phyloP scores from a whole-genome alignment of 108 stramenopile species.

The Schizochytrium sp. region DNA sequence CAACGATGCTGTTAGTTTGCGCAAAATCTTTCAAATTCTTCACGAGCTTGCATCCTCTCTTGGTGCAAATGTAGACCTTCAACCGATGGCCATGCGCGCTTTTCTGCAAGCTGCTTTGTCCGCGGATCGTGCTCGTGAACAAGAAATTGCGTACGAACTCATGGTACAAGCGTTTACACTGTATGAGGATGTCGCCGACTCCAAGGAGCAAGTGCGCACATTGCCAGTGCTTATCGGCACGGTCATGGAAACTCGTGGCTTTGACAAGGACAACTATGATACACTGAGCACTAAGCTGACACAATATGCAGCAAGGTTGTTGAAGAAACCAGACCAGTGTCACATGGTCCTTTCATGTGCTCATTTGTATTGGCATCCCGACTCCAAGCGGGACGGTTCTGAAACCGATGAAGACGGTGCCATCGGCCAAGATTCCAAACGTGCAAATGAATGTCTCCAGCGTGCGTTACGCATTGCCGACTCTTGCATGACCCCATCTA shows the following conservation, averaged over 20 bases:
- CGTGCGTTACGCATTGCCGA: constrained; percentile 88
- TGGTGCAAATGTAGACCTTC: constrained; percentile 73
- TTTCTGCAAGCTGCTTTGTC: constrained; percentile 88
- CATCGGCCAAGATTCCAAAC: constrained; percentile 84
- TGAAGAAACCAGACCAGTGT: constrained; percentile 95
- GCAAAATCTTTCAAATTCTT: constrained; percentile 92
- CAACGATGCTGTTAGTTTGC: constrained; percentile 60
- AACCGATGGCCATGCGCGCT: constrained; percentile 84
- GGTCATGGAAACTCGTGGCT: constrained; percentile 75
- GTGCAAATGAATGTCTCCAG: constrained; percentile 94
- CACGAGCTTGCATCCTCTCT: constrained; percentile 89
- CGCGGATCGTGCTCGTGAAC: constrained; percentile 80
- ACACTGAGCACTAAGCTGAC: constrained; percentile 91
- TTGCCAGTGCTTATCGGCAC: constrained; percentile 88
- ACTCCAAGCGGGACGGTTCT: background rate
- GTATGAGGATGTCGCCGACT: constrained; percentile 92
- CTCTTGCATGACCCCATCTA: constrained; percentile 80
- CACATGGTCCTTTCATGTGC: constrained; percentile 88
- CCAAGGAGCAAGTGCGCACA: constrained; percentile 84
- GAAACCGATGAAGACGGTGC: constrained; percentile 56
- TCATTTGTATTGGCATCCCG: constrained; percentile 83
- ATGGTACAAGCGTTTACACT: constrained; percentile 90
- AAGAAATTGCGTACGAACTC: constrained; percentile 90
- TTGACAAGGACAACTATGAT: constrained; percentile 88
- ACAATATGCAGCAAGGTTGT: constrained; percentile 91